Evolutionary conservation across 2,329 filamentous ascomycete genomes (phyloP), one percentile per base, ranked within the genome.

Genomic region (Peltaster fructicola): DNA sequence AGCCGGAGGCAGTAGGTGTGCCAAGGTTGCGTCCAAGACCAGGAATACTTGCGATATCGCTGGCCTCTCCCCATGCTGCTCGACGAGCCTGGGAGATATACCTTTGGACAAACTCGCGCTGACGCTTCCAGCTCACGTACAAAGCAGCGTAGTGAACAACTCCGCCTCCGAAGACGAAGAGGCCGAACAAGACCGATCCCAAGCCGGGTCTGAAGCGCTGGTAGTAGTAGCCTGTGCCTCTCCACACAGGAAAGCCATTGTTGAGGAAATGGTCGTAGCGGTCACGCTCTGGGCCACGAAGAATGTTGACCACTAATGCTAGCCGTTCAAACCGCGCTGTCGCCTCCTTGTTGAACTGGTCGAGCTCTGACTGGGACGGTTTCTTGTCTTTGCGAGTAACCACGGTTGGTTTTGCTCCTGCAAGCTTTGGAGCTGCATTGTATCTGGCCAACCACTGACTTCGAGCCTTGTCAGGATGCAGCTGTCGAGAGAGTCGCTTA

Each of bases 151-250:
- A 98, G 57, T 98, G 88, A 17, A 78, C 73, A 15, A 61, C 78
- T 34, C 88, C 88, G 29, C 84, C 85, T 25, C 77, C 68, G 25
- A 80, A 68, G 34, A 92, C 50, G 52, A 95, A 81, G 19, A 91
- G 56, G 23, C 85, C 84, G 14, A 74, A 32, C 25, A 95, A 53
- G 22, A 92, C 88, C 8, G 78, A 78, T 30, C 80, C 81, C 21
- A 95, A 60, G 6, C 88, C 88, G 2, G 88, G 88, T 11, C 88
- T 70, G 64, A 85, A 93, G 30, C 88, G 73, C 43, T 72, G 73
- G 60, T 98, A 98, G 65, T 95, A 98, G 65, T 98, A 98, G 34
- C 88, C 85, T 21, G 85, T 93, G 30, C 88, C 88, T 58, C 85
- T 84, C 88, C 88, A 98, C 28, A 69, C 70, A 15, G 88, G 88